These are phyloP conservation scores for Gaillardinia entomophila DNA, from an alignment of 805 yeast genomes.

Conservation along the genomic window DNA sequence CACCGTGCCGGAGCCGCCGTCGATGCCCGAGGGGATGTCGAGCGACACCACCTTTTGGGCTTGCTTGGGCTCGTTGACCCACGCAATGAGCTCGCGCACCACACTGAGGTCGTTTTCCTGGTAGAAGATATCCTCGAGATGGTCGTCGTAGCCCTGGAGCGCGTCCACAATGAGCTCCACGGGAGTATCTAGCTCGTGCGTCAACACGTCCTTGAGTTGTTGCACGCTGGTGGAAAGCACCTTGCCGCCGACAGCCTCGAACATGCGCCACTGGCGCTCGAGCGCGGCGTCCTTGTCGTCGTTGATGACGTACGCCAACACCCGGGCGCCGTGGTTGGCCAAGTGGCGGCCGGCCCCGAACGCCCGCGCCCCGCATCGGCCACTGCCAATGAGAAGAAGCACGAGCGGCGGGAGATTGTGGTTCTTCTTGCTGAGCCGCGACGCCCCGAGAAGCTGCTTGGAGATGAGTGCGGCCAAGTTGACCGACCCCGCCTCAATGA, in stretches of 20 bases:
- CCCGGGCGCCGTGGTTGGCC: slow-evolving; percentile 66
- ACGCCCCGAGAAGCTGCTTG: slow-evolving; percentile 59
- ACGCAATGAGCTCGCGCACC: slow-evolving; percentile 45
- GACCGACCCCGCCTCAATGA: slow-evolving; percentile 65
- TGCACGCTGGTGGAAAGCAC: slow-evolving; percentile 29
- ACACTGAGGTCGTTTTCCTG: slow-evolving; percentile 30
- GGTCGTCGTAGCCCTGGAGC: slow-evolving; percentile 76
- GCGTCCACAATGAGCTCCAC: slow-evolving; percentile 79
- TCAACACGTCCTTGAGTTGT: slow-evolving; percentile 28
- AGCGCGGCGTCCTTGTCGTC: slow-evolving; percentile 37
- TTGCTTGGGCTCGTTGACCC: slow-evolving; percentile 54
- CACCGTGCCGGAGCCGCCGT: slow-evolving; percentile 68
- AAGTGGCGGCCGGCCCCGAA: slow-evolving; percentile 76
- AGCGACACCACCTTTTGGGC: slow-evolving; percentile 52
- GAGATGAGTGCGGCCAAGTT: slow-evolving; percentile 58
- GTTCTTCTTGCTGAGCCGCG: slow-evolving; percentile 56
- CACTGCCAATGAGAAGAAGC: slow-evolving; percentile 66
- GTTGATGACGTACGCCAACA: slow-evolving; percentile 44
- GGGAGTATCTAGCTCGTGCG: slow-evolving; percentile 57
- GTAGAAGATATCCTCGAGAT: slow-evolving; percentile 50
- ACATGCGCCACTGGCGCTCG: slow-evolving; percentile 46
- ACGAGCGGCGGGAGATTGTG: slow-evolving; percentile 79
- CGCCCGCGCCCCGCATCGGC: slow-evolving; percentile 68
- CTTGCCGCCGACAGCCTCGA: slow-evolving; percentile 66
- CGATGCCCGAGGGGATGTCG: slow-evolving; percentile 80